These are phyloP conservation scores for Cystodermella granulosa DNA, from an alignment of 1,284 basidiomycete species.

Conservation along the genomic window DNA sequence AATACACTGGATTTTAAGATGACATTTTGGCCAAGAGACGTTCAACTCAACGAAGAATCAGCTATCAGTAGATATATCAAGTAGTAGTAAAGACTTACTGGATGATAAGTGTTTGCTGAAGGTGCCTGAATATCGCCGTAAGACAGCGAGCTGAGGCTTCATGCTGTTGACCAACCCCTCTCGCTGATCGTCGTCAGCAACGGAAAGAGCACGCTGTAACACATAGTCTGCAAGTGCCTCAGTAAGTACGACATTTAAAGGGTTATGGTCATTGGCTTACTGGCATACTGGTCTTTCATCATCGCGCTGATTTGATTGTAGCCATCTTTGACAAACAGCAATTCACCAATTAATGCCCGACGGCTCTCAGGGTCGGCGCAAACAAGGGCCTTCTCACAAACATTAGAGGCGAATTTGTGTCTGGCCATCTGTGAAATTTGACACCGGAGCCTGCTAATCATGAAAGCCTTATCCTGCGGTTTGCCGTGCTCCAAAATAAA, in stretches of 20 bases:
- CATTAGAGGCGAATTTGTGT: constrained; percentile 97
- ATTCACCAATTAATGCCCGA: constrained; percentile 72
- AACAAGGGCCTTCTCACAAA: constrained; percentile 87
- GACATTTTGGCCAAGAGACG: constrained; percentile 56
- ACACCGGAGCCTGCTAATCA: constrained; percentile 72
- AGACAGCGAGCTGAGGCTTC: constrained; percentile 60
- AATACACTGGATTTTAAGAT: no score
- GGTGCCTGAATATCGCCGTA: constrained; percentile 66
- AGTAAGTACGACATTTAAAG: constrained; percentile 6
- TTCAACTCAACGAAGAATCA: constrained; percentile 50
- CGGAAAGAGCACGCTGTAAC: constrained; percentile 67
- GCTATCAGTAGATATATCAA: no score
- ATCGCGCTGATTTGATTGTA: constrained; percentile 65
- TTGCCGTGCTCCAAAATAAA: constrained; percentile 84
- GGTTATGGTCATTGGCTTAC: constrained; percentile 45
- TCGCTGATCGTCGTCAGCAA: constrained; percentile 71
- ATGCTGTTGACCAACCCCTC: constrained; percentile 59
- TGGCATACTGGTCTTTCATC: constrained; percentile 91
- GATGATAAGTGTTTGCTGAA: constrained; percentile 77
- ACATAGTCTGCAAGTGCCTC: constrained; percentile 60
- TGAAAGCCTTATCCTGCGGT: constrained; percentile 61
- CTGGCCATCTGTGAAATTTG: constrained; percentile 75
- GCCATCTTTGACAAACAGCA: constrained; percentile 65
- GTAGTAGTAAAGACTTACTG: no score
- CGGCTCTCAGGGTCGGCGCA: constrained; percentile 62